Conservation (phyloP, 306 rosid genomes). For the Inga oerstediana region DNA sequence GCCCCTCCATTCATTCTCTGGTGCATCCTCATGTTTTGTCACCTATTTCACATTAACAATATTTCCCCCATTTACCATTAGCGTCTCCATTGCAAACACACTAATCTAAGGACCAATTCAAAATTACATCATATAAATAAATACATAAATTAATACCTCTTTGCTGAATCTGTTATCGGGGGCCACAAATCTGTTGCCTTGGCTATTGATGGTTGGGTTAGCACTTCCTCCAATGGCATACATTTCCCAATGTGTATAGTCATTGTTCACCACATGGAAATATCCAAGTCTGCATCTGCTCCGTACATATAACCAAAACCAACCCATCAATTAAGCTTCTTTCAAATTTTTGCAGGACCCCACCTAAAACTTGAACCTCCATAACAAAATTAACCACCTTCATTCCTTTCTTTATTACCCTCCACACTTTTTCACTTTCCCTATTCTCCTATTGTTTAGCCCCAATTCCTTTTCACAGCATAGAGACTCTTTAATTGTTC, state of each 20-base stretch:
- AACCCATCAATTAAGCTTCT: neutral
- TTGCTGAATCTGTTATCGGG: slow-evolving; percentile 81
- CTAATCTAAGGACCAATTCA: neutral
- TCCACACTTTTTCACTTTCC: neutral
- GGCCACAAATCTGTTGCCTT: slow-evolving; percentile 88
- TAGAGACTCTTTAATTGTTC: neutral
- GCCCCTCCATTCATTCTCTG: slow-evolving; percentile 73
- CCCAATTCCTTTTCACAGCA: neutral
- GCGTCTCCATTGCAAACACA: neutral
- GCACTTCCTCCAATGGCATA: slow-evolving; percentile 99
- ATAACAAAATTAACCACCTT: neutral
- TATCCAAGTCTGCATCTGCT: slow-evolving; percentile 93
- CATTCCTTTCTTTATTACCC: too few species aligned
- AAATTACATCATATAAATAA: neutral
- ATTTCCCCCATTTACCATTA: neutral
- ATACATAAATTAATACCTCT: slow-evolving; percentile 55
- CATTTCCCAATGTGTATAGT: slow-evolving; percentile 99
- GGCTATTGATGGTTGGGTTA: slow-evolving; percentile 88
- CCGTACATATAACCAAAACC: neutral
- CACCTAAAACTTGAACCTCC: slow-evolving; percentile 14
- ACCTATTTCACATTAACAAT: slow-evolving; percentile 50
- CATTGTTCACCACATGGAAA: slow-evolving; percentile 98
- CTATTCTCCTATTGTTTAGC: neutral
- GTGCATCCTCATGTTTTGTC: slow-evolving; percentile 97
- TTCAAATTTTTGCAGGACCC: slow-evolving; percentile 31